Conservation (phyloP, 768 basidiomycete species). For the Pluteus cervinus region DNA sequence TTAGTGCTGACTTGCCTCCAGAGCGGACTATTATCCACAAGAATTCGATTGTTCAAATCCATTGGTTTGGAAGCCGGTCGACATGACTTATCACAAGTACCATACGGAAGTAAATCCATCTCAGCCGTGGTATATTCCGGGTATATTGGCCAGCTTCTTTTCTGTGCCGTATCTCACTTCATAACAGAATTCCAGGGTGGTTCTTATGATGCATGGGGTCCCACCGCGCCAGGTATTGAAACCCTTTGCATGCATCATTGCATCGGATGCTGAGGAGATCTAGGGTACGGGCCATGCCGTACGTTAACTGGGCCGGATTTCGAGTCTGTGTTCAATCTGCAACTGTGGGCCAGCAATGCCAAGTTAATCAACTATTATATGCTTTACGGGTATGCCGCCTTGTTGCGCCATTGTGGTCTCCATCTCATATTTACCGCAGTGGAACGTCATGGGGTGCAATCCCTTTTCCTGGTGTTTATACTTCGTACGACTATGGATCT, state of each 20-base stretch:
- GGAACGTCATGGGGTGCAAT: constrained; percentile 85
- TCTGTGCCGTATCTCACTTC: constrained; percentile 6
- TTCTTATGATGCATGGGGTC: constrained; percentile 79
- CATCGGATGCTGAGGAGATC: no score
- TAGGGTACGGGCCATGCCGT: constrained; percentile 61
- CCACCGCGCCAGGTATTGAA: constrained; percentile 56
- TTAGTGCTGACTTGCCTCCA: constrained; percentile 11
- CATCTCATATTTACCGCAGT: constrained; percentile 29
- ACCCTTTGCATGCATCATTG: no score
- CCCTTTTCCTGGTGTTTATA: constrained; percentile 73
- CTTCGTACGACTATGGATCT: constrained; percentile 80
- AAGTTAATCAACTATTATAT: constrained; percentile 85
- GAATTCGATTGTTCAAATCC: constrained; percentile 79
- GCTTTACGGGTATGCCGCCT: constrained; percentile 57
- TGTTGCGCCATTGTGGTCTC: no score
- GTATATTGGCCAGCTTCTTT: constrained; percentile 30
- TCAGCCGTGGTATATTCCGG: constrained; percentile 69
- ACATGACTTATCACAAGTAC: constrained; percentile 57
- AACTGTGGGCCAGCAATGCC: constrained; percentile 76
- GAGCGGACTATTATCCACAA: constrained; percentile 71
- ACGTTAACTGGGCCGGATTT: constrained; percentile 67
- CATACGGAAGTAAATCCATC: constrained; percentile 46
- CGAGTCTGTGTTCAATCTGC: constrained; percentile 72
- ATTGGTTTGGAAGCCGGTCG: constrained; percentile 54
- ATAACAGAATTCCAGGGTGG: constrained; percentile 60